Base-by-base conservation (phyloP, 352 stramenopile species). In the Albugo laibachii region DNA sequence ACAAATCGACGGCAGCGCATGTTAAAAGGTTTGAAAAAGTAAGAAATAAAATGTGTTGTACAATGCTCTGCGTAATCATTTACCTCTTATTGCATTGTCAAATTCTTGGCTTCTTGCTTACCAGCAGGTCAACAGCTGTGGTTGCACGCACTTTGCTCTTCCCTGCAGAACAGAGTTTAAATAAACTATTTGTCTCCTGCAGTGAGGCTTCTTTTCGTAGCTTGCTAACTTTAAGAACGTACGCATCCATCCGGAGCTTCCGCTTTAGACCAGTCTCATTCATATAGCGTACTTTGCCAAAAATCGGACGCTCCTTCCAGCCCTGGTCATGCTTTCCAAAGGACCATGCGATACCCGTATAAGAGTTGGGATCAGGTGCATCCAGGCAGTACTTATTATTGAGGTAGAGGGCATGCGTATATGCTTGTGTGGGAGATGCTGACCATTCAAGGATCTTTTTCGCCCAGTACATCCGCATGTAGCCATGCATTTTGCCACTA, bases 391-490 rank as follows among this genome's bases (percentile, higher is more conserved):
- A 99, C 65, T 95, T 95, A 67, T 99, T 97, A 73, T 99, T 99
- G 24, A 99, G 82, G 20, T 94, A 89, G 31, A 97, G 73, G 12
- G 86, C 92, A 5, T 71, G 89, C n/a, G 72, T 52, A 19, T 98
- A 86, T 5, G 92, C 94, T 54, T 95, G 69, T 35, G 80, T 59
- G 0, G 94, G 94, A 11, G 75, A 78, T 16, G 62, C 45, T 1
- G 95, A 97, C 95, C 95, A 99, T 61, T 98, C 94, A 13, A 99
- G 66, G 45, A 99, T 93, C 62, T 98, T 98, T 66, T 97, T 97
- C 36, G 83, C 94, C 95, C 95, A 99, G 66, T 99, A 99, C 95
- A 99, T 99, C 45, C 93, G 82, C 75, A 92, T 86, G 59, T 86
- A 93, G 55, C 78, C 75, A 56, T 89, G 76, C 73, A 89, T 86